Percentiles rank a stretch among this genome's conserved stretches.
Conservation (phyloP, 176 grass and related monocot species). For the Pontederia crassipes region DNA sequence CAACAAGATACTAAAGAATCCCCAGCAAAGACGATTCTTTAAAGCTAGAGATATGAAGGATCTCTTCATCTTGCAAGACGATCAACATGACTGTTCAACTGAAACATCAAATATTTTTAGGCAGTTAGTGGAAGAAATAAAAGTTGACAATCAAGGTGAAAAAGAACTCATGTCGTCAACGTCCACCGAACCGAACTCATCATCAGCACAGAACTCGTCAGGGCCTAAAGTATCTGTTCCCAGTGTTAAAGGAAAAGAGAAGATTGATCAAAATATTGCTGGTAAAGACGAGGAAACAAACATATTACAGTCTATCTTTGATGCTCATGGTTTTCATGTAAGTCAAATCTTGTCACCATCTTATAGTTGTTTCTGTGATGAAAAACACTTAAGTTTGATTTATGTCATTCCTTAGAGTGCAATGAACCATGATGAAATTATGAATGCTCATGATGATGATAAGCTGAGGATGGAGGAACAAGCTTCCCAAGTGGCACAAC, state of each 20-base stretch:
- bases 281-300: slow-evolving; percentile 43
- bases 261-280: slow-evolving; percentile 20
- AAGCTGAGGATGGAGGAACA: slow-evolving; percentile 69
- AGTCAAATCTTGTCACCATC: slow-evolving; percentile 4
- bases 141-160: slow-evolving; percentile 25
- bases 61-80: slow-evolving; percentile 74
- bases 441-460: slow-evolving; percentile 65
- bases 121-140: slow-evolving; percentile 57
- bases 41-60: slow-evolving; percentile 95
- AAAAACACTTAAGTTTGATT: slow-evolving; percentile 5
- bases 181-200: background rate
- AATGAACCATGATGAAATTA: slow-evolving; percentile 88
- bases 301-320: slow-evolving; percentile 66
- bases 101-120: slow-evolving; percentile 88
- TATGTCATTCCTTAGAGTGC: slow-evolving; percentile 46
- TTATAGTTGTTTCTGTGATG: background rate
- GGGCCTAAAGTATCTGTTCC: slow-evolving; percentile 18
- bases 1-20: slow-evolving; percentile 88
- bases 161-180: slow-evolving; percentile 11
- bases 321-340: slow-evolving; percentile 90
- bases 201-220: slow-evolving; percentile 8
- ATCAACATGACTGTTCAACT: slow-evolving; percentile 32
- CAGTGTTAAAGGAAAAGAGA: slow-evolving; percentile 21
- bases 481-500: slow-evolving; percentile 69
- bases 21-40: slow-evolving; percentile 83